Conservation (phyloP, 179 eudicot genomes). For the Vitellaria paradoxa region DNA sequence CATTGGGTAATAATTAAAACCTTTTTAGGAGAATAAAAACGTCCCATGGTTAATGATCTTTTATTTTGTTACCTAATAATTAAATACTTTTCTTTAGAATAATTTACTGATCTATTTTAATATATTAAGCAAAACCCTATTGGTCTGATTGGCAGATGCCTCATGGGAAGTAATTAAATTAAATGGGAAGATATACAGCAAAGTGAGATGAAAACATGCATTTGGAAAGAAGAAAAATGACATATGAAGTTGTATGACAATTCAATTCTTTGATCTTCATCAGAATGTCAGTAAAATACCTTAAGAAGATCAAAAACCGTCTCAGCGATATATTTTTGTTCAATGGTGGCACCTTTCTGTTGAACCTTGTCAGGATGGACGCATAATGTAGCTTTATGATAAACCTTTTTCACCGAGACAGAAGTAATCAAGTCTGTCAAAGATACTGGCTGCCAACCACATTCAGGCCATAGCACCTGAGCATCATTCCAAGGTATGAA, state of each 20-base stretch:
- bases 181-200: neutral
- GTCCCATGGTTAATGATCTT: neutral
- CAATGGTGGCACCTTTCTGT: conserved; percentile 76
- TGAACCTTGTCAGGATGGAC: conserved; percentile 94
- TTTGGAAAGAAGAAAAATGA: neutral
- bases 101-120: neutral
- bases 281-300: conserved; percentile 38
- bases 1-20: neutral
- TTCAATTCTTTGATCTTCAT: neutral
- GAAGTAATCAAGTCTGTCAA: conserved; percentile 72
- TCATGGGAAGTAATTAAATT: neutral
- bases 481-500: conserved; percentile 9
- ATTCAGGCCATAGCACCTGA: conserved; percentile 77
- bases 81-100: neutral
- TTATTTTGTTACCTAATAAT: neutral
- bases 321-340: conserved; percentile 82
- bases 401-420: conserved; percentile 66
- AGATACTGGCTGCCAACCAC: conserved; percentile 73
- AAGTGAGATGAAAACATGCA: neutral
- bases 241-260: neutral
- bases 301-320: conserved; percentile 84
- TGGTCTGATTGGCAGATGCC: conserved; percentile 1
- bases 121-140: neutral
- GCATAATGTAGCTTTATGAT: conserved; percentile 67
- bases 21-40: neutral